Conservation (phyloP, 768 basidiomycete species). For the Termitomyces bulborhizus region DNA sequence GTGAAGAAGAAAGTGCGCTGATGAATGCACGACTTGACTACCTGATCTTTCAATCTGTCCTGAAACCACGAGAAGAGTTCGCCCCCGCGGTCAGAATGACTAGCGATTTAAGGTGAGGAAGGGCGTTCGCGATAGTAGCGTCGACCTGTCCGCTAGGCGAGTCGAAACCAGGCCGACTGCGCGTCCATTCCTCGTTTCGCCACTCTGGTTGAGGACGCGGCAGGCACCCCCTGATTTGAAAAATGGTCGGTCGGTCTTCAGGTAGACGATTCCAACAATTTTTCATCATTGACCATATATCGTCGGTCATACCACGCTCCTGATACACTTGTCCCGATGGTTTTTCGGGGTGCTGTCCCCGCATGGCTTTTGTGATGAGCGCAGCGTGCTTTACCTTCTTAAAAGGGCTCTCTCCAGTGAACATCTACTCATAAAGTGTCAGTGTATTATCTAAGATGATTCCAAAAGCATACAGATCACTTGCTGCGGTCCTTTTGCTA, state of each 20-base stretch:
- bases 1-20: neutral
- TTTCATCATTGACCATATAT: slow-evolving; percentile 8
- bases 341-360: neutral
- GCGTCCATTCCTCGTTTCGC: slow-evolving; percentile 2
- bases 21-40: no score
- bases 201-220: neutral
- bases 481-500: slow-evolving; percentile 5
- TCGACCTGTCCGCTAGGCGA: neutral
- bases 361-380: neutral
- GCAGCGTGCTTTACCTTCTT: neutral
- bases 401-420: slow-evolving; percentile 1
- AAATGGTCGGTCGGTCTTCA: neutral
- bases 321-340: neutral
- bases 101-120: neutral
- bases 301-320: slow-evolving; percentile 6
- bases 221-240: neutral
- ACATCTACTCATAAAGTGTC: neutral
- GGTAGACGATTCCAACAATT: slow-evolving; percentile 7
- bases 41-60: neutral
- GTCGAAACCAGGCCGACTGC: slow-evolving; percentile 2
- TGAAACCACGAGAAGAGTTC: neutral
- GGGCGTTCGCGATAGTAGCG: neutral
- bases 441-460: slow-evolving; percentile 3
- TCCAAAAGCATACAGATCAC: slow-evolving; percentile 16
- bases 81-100: neutral